Evolutionary conservation across 2,329 filamentous ascomycete genomes (phyloP), one percentile per base, ranked within the genome.

Genomic region (Cladosporium sp.): DNA sequence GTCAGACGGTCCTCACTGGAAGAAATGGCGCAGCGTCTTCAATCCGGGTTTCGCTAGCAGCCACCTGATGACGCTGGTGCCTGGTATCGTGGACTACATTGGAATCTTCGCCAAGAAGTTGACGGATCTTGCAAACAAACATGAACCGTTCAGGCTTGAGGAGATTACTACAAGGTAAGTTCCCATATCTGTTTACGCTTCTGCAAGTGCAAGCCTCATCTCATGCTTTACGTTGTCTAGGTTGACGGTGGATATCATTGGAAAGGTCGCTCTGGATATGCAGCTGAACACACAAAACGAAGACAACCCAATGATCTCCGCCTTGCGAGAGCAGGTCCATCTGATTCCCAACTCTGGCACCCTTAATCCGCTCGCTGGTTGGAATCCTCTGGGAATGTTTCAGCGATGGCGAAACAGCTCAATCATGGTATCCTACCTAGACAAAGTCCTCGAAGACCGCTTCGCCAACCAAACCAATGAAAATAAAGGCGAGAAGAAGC

Each of bases 201-300:
- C 10, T 13, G 4, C 3, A 46, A 46, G n/a, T 46, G 39, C 39
- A 46, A 46, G n/a, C n/a, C 39, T 46, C 8, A 23, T 46, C 58
- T 60, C 16, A 60, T 30, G 11, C 1, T 14, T 32, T 14, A 32
- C 3, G 10, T 32, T 21, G 7, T 5, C n/a, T 4, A 61, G 76
- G 36, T 66, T 81, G 23, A 79, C 79, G 2, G 75, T 81, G 16
- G 78, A 81, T 64, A 73, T 81, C 25, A 81, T 81, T 54, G 79
- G 78, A 4, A 77, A 76, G 60, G 74, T 80, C 0, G 74, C 79
- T 5, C 66, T 78, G 48, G 78, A 79, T 54, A 67, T 76, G 46
- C 73, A 77, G 46, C 75, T 81, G 63, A 71, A 75, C 18, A 75
- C 75, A 13, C 75, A 80, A 58, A 71, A 66, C 26, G 67, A 67